Percentiles rank a stretch among this genome's conserved stretches.
Evolutionary conservation across 1,139 yeast species (phyloP).

Genomic region (Pichia sp.): DNA sequence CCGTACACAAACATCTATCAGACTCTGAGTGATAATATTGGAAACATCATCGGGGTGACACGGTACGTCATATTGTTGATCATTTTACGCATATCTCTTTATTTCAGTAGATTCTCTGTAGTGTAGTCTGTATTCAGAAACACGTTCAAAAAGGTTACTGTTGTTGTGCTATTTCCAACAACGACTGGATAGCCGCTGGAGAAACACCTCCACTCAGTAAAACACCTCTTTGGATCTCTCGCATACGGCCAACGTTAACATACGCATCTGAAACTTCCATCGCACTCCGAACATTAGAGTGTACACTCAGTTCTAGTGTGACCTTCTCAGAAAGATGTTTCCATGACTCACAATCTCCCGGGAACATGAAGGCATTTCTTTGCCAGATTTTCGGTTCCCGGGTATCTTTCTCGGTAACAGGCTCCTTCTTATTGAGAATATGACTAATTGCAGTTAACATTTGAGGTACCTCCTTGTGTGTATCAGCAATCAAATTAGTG

Average conservation of each 20-base stretch:
- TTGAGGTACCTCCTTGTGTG: slow-evolving; percentile 47
- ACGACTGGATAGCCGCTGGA: slow-evolving; percentile 11
- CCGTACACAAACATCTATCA: too few relatives aligned
- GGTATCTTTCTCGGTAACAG: not conserved
- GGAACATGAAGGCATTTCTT: slow-evolving; percentile 64
- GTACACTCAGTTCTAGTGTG: slow-evolving; percentile 47
- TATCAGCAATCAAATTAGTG: slow-evolving; percentile 38
- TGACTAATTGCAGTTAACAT: slow-evolving; percentile 32
- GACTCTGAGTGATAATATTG: too few relatives aligned
- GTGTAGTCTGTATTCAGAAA: too few relatives aligned
- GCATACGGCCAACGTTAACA: slow-evolving; percentile 34
- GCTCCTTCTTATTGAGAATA: slow-evolving; percentile 28
- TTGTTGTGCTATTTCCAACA: not conserved
- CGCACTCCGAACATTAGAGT: slow-evolving; percentile 39
- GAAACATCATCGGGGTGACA: too few relatives aligned
- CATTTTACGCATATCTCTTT: too few relatives aligned
- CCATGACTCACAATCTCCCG: slow-evolving; percentile 67
- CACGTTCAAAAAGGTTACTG: too few relatives aligned
- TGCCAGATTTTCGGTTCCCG: slow-evolving; percentile 40
- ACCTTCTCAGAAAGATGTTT: slow-evolving; percentile 41
- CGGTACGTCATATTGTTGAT: too few relatives aligned
- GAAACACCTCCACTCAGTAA: slow-evolving; percentile 34
- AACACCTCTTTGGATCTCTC: slow-evolving; percentile 54
- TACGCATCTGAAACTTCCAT: slow-evolving; percentile 45
- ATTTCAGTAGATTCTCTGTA: too few relatives aligned